These are phyloP conservation scores for Botrytis tulipae DNA, from an alignment of 2,329 filamentous ascomycete species.

Conservation along the genomic window DNA sequence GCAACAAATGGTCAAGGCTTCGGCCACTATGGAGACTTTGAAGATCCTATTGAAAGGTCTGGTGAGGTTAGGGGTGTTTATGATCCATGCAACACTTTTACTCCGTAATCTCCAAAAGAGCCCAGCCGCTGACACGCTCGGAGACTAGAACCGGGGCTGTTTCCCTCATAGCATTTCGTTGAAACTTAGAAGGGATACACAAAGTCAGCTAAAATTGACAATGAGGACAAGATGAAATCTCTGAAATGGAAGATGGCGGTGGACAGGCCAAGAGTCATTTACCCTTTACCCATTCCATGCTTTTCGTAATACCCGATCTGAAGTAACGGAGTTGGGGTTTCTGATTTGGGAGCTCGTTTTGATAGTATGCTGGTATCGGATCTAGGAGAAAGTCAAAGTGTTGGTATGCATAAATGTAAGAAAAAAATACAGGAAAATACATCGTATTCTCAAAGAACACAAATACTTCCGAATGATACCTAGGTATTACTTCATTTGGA, in stretches of 20 bases:
- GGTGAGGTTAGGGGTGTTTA: constrained; percentile 12
- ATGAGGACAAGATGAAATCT: constrained; percentile 1
- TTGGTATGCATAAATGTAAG: not conserved
- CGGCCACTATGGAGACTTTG: constrained; percentile 19
- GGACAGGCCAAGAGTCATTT: not conserved
- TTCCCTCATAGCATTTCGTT: constrained; percentile 11
- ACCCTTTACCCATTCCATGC: constrained; percentile 1
- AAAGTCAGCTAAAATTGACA: not conserved
- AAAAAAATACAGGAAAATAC: constrained; percentile 3
- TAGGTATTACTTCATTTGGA: constrained; percentile 13
- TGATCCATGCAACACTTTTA: constrained; percentile 17
- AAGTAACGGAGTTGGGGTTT: not conserved
- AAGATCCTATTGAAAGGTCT: constrained; percentile 15
- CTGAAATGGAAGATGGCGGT: constrained; percentile 1
- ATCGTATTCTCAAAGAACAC: constrained; percentile 4
- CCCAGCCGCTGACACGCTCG: constrained; percentile 14
- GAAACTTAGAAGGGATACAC: constrained; percentile 1
- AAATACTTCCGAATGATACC: constrained; percentile 15
- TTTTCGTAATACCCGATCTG: constrained; percentile 9
- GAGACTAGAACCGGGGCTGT: constrained; percentile 12
- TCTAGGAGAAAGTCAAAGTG: constrained; percentile 10
- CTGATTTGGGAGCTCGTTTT: not conserved
- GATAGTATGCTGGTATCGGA: not conserved
- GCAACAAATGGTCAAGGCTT: constrained; percentile 20
- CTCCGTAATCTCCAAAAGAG: constrained; percentile 3